Base-by-base conservation (phyloP, 106 monocot genomes). In the Cymbidium sinense region DNA sequence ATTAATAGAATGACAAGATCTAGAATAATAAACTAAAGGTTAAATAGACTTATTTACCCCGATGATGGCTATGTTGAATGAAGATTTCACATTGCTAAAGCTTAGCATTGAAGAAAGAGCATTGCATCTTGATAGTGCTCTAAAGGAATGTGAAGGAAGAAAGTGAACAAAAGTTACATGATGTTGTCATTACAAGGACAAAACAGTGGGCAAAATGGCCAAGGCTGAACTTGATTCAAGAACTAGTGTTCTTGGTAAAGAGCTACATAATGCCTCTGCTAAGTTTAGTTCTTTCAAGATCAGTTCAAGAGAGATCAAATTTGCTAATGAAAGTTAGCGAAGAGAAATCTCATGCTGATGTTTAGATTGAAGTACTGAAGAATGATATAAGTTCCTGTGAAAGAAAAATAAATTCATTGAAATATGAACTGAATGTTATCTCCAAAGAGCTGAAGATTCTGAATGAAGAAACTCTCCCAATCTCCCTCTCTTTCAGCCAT, bases 81-180 rank as follows among this genome's bases (percentile, higher is more conserved):
- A n/a, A n/a, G n/a, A n/a, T n/a, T n/a, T 92, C 18, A 90, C 86
- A 62, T 73, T 90, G 5, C 77, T 84, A 20, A 95, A 90, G 74
- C 88, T 90, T 75, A 74, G 81, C 21, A 86, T 90, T 78, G 92
- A 95, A 77, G 95, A 92, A 28, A 76, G 82, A 75, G 80, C 80
- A 73, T 43, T 77, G 1, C 90, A 87, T 76, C 86, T 95, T 50
- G 95, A 95, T 82, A 81, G 78, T 67, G 92, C 95, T 52, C 51
- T 95, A 43, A 95, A 95, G 74, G 92, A 88, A 76, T 73, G 88
- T 90, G 47, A 95, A 95, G 80, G 95, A 95, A 86, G 92, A 95
- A 78, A 85, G 88, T 31, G 89, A 91, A 64, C 87, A 92, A 50
- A 92, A 85, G 43, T 88, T 95, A n/a, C 90, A 88, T 37, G 95